These are phyloP conservation scores for Penicillium vulpinum DNA, from an alignment of 2,329 filamentous ascomycete genomes.

Conservation along the genomic window DNA sequence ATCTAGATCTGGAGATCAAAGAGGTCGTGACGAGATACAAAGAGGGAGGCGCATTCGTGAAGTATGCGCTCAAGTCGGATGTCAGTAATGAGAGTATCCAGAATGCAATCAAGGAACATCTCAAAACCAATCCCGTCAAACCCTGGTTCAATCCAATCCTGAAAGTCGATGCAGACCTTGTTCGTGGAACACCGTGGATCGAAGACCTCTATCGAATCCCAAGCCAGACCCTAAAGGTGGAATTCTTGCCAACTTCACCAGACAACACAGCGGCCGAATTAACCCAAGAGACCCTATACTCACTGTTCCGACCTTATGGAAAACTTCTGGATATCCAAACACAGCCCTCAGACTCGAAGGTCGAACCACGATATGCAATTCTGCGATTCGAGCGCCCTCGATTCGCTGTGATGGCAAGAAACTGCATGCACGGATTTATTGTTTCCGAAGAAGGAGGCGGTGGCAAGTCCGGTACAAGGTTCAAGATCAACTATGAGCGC, in stretches of 20 bases:
- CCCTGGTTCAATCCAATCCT: slow-evolving; percentile 90
- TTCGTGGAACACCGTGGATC: slow-evolving; percentile 86
- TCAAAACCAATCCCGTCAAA: slow-evolving; percentile 70
- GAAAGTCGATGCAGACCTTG: slow-evolving; percentile 68
- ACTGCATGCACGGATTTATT: slow-evolving; percentile 84
- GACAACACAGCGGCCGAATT: slow-evolving; percentile 74
- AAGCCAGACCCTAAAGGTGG: slow-evolving; percentile 71
- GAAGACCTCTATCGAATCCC: slow-evolving; percentile 88
- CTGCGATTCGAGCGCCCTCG: slow-evolving; percentile 73
- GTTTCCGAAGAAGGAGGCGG: slow-evolving; percentile 69
- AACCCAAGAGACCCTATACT: slow-evolving; percentile 83
- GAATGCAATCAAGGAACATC: slow-evolving; percentile 60
- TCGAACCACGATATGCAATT: slow-evolving; percentile 74
- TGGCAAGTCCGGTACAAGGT: slow-evolving; percentile 70
- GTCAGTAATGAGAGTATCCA: slow-evolving; percentile 58
- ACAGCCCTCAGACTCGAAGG: slow-evolving; percentile 83
- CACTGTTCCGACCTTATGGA: slow-evolving; percentile 83
- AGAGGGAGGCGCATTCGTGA: slow-evolving; percentile 92
- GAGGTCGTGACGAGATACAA: slow-evolving; percentile 82
- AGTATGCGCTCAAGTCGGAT: slow-evolving; percentile 63
- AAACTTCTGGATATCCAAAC: slow-evolving; percentile 83
- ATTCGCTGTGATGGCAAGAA: slow-evolving; percentile 83
- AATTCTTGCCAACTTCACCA: slow-evolving; percentile 74
- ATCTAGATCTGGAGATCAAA: slow-evolving; percentile 67
- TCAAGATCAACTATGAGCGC: slow-evolving; percentile 82